These are phyloP conservation scores for Hibiscus syriacus DNA, from an alignment of 345 rosid genomes.

Conservation along the genomic window DNA sequence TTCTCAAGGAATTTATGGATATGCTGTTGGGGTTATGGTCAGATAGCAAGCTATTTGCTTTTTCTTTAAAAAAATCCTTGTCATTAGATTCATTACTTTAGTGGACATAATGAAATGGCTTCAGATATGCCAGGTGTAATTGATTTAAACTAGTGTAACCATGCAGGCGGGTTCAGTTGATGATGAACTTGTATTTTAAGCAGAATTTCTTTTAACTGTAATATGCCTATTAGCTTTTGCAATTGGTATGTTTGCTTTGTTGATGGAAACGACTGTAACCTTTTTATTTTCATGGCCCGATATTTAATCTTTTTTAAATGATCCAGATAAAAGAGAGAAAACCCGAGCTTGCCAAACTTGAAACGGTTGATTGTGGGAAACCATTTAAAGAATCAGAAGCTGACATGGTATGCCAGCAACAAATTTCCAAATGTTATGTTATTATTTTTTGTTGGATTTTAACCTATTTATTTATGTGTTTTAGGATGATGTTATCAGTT, in stretches of 20 bases:
- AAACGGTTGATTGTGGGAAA: constrained; percentile 7
- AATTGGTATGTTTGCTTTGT: not conserved
- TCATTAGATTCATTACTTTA: not conserved
- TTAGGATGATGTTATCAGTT: not conserved
- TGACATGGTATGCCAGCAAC: constrained; percentile 1
- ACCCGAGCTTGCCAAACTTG: not conserved
- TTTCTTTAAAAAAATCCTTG: not conserved
- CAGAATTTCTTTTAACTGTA: not conserved
- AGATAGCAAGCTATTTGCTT: not conserved
- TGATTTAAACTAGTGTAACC: not conserved
- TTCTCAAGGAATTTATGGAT: not conserved
- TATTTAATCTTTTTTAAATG: not conserved
- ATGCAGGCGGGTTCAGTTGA: not conserved
- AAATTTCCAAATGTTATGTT: not conserved
- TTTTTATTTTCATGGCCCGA: not conserved
- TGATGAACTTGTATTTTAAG: too few relatives aligned
- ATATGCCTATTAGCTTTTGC: not conserved
- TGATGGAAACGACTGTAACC: not conserved
- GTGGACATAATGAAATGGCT: not conserved
- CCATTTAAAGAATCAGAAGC: not conserved
- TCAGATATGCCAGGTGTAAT: not conserved
- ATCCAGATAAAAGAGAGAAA: constrained; percentile 8
- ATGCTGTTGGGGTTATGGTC: not conserved
- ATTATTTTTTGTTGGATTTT: not conserved
- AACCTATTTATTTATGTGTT: not conserved